phyloP scores from a whole-genome alignment of 495 filamentous ascomycete genomes.

The Pseudevernia furfuracea region DNA sequence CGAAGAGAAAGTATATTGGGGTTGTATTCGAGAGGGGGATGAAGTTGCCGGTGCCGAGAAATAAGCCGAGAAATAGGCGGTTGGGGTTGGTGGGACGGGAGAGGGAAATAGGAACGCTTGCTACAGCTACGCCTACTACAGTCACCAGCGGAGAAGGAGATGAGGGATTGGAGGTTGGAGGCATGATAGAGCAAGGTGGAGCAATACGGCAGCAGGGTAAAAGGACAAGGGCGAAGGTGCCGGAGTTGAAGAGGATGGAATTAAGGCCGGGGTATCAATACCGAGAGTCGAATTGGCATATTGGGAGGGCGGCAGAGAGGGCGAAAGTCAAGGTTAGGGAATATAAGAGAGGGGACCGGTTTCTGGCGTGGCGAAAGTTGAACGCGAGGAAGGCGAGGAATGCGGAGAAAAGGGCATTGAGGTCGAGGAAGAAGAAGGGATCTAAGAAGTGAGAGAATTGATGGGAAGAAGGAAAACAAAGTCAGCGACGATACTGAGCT shows the following conservation, averaged over 20 bases:
- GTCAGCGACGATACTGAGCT: not conserved
- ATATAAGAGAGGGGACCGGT: constrained; percentile 51
- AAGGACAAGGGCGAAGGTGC: constrained; percentile 33
- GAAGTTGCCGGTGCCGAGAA: constrained; percentile 62
- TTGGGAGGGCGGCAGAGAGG: constrained; percentile 61
- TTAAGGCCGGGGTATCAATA: constrained; percentile 69
- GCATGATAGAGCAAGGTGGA: constrained; percentile 34
- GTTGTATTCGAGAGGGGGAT: constrained; percentile 69
- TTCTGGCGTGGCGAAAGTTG: constrained; percentile 55
- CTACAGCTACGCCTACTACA: not conserved
- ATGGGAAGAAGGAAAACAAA: not conserved
- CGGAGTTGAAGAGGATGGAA: constrained; percentile 28
- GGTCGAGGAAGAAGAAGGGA: constrained; percentile 42
- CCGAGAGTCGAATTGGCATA: constrained; percentile 76
- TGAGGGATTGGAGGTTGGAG: constrained; percentile 23
- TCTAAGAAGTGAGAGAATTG: constrained; percentile 10
- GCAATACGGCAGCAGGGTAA: constrained; percentile 29
- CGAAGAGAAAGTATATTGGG: constrained; percentile 84
- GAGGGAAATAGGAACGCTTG: constrained; percentile 23
- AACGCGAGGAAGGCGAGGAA: constrained; percentile 44
- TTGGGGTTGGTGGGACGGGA: constrained; percentile 58
- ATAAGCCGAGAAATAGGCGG: constrained; percentile 55
- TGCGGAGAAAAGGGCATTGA: constrained; percentile 52
- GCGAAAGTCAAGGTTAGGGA: constrained; percentile 44
- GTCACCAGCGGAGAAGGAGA: constrained; percentile 4